phyloP scores from a whole-genome alignment of 192 early-diverging fungal species.

The Coemansia sp. region DNA sequence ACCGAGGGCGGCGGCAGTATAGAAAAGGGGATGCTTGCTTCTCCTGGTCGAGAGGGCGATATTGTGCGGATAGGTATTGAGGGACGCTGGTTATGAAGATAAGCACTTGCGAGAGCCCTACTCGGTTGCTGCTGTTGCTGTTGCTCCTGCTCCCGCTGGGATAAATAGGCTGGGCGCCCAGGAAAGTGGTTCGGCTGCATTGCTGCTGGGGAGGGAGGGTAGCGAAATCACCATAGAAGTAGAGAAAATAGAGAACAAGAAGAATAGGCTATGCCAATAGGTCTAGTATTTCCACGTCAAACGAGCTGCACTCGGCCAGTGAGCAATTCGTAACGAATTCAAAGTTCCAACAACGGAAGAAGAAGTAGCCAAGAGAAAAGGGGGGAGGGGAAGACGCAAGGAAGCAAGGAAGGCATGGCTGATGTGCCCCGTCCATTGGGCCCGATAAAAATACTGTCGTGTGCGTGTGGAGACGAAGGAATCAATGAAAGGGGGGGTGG shows the following conservation, averaged over 20 bases:
- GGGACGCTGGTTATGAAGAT: neutral
- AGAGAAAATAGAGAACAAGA: neutral
- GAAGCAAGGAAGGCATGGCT: neutral
- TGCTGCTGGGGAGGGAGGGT: neutral
- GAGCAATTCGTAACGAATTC: neutral
- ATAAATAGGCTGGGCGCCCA: neutral
- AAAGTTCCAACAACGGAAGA: neutral
- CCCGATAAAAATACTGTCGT: neutral
- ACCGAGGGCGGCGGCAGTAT: neutral
- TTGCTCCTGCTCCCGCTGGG: neutral
- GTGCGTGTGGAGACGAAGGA: neutral
- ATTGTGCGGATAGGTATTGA: neutral
- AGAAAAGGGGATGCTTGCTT: neutral
- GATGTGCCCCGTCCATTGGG: neutral
- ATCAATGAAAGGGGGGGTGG: neutral
- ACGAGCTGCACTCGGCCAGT: neutral
- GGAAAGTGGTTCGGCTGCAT: slow-evolving; percentile 2
- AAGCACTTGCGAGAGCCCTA: neutral
- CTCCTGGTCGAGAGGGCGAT: neutral
- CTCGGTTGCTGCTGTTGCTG: slow-evolving; percentile 11
- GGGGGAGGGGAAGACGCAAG: neutral
- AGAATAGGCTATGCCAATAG: neutral
- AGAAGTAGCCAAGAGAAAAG: neutral
- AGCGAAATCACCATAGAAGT: neutral
- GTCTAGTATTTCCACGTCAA: neutral